Base-by-base conservation (phyloP, 495 filamentous ascomycete genomes). In the Patellaria atrata region DNA sequence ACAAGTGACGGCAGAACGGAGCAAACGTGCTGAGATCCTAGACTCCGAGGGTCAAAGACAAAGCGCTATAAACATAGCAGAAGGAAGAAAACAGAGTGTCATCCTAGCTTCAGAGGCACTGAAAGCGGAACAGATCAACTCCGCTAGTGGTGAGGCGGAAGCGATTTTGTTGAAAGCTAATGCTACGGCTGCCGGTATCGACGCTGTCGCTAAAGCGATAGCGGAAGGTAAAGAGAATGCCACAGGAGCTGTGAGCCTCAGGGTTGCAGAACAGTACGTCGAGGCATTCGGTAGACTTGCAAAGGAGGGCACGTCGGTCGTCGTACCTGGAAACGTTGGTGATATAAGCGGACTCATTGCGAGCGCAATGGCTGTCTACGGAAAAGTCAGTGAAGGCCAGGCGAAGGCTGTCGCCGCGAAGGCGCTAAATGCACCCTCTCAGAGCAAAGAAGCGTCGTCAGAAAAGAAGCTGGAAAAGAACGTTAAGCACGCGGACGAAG, bases 271-370 rank as follows among this genome's bases (percentile, higher is more conserved):
- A 73, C 91, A 93, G 57, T 97, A 96, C 45, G 91, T 97, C 19
- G 87, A 94, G 32, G 89, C 89, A 2, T 97, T 94, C 57, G 79
- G 72, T 28, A 80, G 80, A 33, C 60, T 97, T 41, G 89, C 89
- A 22, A 85, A 83, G 57, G 82, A 96, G 63, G 81, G 86, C 38
- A 97, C 89, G 8, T 75, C 84, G 2, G 78, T 96, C 15, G 80
- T 97, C 20, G 86, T 97, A 6, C 89, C 89, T 1, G 89, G 91
- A 0, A 94, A 97, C 56, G 79, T 96, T 22, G 89, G 91, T n/a
- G 89, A 97, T 55, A 79, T 97, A 34, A 79, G 82, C 15, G 76
- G 83, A 20, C 94, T 97, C 91, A 94, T 97, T 61, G 83, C 91
- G 17, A 91, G 79, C 22, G 89, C 85, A 4, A 77, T 97, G 70